Conservation (phyloP, 2,329 filamentous ascomycete genomes). For the Alternaria brassicicola region DNA sequence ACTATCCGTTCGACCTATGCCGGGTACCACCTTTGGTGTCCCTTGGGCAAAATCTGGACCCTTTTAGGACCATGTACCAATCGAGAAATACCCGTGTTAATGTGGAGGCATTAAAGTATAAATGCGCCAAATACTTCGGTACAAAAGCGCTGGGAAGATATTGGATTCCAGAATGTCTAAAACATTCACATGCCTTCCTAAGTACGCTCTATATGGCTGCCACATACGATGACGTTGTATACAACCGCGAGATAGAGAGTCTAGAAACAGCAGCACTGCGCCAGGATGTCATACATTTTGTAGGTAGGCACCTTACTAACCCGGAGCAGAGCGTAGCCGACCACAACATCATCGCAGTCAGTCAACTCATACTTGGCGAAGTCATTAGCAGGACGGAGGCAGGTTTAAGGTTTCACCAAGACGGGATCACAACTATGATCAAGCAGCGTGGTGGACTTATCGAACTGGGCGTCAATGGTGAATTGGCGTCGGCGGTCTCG, state of each 20-base stretch:
- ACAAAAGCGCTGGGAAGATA: constrained; percentile 39
- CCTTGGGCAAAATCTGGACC: constrained; percentile 41
- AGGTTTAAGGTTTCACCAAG: constrained; percentile 34
- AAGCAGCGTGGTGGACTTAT: constrained; percentile 42
- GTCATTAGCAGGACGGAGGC: constrained; percentile 38
- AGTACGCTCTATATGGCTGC: constrained; percentile 47
- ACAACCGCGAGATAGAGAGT: constrained; percentile 32
- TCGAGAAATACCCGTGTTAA: constrained; percentile 35
- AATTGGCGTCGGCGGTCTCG: constrained; percentile 40
- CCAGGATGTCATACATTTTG: constrained; percentile 44
- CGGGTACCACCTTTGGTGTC: constrained; percentile 29
- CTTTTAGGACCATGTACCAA: constrained; percentile 46
- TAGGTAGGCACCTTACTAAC: constrained; percentile 35
- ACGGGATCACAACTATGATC: constrained; percentile 42
- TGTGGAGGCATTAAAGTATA: constrained; percentile 43
- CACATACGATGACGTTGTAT: constrained; percentile 41
- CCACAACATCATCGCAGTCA: constrained; percentile 45
- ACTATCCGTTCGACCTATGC: constrained; percentile 30
- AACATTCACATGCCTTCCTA: constrained; percentile 44
- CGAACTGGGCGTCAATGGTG: constrained; percentile 38
- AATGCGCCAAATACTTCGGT: constrained; percentile 45
- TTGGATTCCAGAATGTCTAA: constrained; percentile 46
- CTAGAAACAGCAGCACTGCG: constrained; percentile 39
- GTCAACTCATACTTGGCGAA: constrained; percentile 45
- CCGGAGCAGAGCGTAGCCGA: constrained; percentile 34